Evolutionary conservation across 495 filamentous ascomycete species (phyloP), one percentile per base, ranked within the genome.

Genomic region (Neurospora sp.): DNA sequence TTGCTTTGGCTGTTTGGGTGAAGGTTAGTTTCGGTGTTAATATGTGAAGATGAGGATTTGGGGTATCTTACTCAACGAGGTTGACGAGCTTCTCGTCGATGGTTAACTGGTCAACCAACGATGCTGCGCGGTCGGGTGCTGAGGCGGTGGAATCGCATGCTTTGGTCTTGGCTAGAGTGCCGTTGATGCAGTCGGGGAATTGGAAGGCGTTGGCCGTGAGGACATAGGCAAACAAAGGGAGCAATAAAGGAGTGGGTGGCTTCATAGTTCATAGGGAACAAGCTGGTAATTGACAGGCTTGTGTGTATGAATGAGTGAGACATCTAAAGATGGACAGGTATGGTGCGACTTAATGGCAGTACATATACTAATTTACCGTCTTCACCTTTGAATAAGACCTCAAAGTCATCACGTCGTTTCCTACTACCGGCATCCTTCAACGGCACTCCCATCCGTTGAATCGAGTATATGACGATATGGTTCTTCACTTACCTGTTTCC

Each of bases 31-130:
- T 39, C 34, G 11, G 28, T 19, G 17, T 15, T 37, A 24, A 21
- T 3, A 62, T 71, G 28, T 37, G 43, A 19, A n/a, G 9, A 62
- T 59, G 21, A 59, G 48, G 31, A 59, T 31, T 3, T 3, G 24
- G 48, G 24, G 2, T 24, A 7, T 59, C 11, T 1, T 17, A 59
- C 54, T 62, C 54, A 31, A 79, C 74, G 15, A 79, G 70, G 71
- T 85, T 85, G 3, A 69, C 72, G 15, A 84, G 71, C 71, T 85
- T 85, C 75, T 85, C 84, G 5, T 81, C 77, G 21, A 79, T 77
- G 24, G 80, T 84, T 78, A 84, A 74, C 15, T 80, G 82, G 3
- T 73, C 74, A 13, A 85, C 80, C 1, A 84, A 76, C 5, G 83
- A 82, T 3, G 78, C 79, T 0, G 83, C 84, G 45, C 82, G 84